Evolutionary conservation across 2,329 filamentous ascomycete genomes (phyloP).

Genomic region (Myotisia sp.): DNA sequence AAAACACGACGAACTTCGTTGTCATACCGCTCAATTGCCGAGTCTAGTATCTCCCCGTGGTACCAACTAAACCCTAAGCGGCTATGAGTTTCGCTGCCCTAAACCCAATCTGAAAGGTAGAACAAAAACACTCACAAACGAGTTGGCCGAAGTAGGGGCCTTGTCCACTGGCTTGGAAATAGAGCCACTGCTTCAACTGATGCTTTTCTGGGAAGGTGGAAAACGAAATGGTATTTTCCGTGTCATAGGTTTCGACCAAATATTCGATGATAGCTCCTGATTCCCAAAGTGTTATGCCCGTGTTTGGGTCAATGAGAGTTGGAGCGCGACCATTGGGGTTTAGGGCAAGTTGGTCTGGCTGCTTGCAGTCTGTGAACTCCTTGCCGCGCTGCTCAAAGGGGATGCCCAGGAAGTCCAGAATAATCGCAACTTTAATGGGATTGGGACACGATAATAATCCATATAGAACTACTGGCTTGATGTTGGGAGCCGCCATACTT

Average conservation of each 20-base stretch:
- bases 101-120: neutral
- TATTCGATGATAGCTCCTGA: slow-evolving; percentile 29
- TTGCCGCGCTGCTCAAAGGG: slow-evolving; percentile 4
- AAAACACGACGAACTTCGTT: slow-evolving; percentile 35
- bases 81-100: neutral
- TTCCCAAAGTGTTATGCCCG: slow-evolving; percentile 26
- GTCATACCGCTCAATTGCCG: slow-evolving; percentile 34
- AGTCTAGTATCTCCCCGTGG: slow-evolving; percentile 31
- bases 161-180: slow-evolving; percentile 30
- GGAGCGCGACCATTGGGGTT: slow-evolving; percentile 34
- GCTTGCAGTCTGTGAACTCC: slow-evolving; percentile 3
- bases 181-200: slow-evolving; percentile 28
- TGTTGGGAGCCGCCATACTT: slow-evolving; percentile 3
- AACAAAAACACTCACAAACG: slow-evolving; percentile 13
- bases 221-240: slow-evolving; percentile 24
- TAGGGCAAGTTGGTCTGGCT: slow-evolving; percentile 13
- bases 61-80: slow-evolving; percentile 25
- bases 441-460: slow-evolving; percentile 4
- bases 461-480: slow-evolving; percentile 14
- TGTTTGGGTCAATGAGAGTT: slow-evolving; percentile 27
- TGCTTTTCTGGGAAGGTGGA: slow-evolving; percentile 19
- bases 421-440: slow-evolving; percentile 4
- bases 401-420: slow-evolving; percentile 3
- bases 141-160: slow-evolving; percentile 30
- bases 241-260: slow-evolving; percentile 29